Evolutionary conservation across 768 basidiomycete species (phyloP), one percentile per base, ranked within the genome.

Genomic region (Punctularia strigosozonata): DNA sequence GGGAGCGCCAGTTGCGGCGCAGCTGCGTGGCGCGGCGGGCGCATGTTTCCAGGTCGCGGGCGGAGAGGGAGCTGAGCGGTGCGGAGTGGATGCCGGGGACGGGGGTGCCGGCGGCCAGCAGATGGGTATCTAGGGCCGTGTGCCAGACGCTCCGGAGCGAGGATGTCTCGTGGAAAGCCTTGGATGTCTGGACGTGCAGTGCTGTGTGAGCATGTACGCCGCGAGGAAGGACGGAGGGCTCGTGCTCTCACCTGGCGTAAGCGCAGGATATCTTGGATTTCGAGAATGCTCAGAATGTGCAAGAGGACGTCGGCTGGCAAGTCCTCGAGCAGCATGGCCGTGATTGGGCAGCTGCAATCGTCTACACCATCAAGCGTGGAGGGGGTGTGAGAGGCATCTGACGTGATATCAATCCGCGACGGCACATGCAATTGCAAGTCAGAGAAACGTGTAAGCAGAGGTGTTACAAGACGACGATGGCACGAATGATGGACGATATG

Each of bases 151-250:
- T 10, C 10, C 20, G 33, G 8, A 34, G 33, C 8, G 10, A 19
- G 12, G 33, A 10, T 8, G 20, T 10, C 8, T 10, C 10, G 8
- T 13, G 33, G 18, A 34, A 19, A 12, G 8, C 8, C 8, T 12
- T 34, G 19, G 33, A 34, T 8, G 33, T 34, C 33, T 34, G n/a
- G n/a, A n/a, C n/a, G n/a, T n/a, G n/a, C n/a, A 20, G 7, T 34
- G 13, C 10, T 8, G 10, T 19, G 8, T 12, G 13, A 12, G 8
- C 18, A 20, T 12, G 19, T 20, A 8, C 33, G 33, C 10, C 13
- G 10, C 8, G 18, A 34, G 7, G 8, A 34, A 13, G 10, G 18
- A n/a, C n/a, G n/a, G n/a, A n/a, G n/a, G n/a, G n/a, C n/a, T n/a
- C n/a, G n/a, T n/a, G n/a, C n/a, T n/a, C 33, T 34, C 7, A 34